Base-by-base conservation (phyloP, 768 basidiomycete species). In the Rhizopogon vesiculosus region DNA sequence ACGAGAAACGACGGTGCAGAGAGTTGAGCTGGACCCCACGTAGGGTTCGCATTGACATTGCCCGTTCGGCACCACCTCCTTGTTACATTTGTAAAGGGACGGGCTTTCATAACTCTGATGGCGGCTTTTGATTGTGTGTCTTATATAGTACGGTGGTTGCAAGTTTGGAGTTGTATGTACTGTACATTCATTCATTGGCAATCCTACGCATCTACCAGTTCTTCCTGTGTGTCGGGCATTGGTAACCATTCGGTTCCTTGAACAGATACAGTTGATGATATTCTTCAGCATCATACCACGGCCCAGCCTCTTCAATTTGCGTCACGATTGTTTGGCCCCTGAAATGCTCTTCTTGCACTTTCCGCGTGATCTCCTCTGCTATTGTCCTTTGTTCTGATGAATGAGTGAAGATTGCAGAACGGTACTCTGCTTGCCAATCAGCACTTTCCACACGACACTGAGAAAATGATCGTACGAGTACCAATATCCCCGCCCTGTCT, bases 361-460 rank as follows among this genome's bases (percentile, higher is more conserved):
- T 89, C 38, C 79, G 79, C 0, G 89, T 93, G 2, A 98, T 85
- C 19, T 83, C 79, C 62, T 84, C 76, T 3, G 94, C 96, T 55
- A 84, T 81, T 35, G 76, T 66, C 40, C 74, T 73, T 67, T 98
- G 96, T 61, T 89, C 90, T 0, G 80, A 76, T 0, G 83, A 80
- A 62, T 88, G 74, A 13, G 83, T 87, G 71, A 94, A 98, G 66
- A 98, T 96, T 12, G 84, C 91, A 1, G 93, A 94, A 48, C 96
- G 91, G 68, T 98, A 98, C 72, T 98, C 92, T 90, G 67, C 16
- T 25, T 16, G 39, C 28, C 16, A 45, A 40, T 54, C 38, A 61
- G 52, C 15, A 29, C 38, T 39, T n/a, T 10, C 41, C 15, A 8
- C 3, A 48, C 6, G 43, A n/a, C 25, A 3, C 15, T 9, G 8